Evolutionary conservation across 129 eudicot genomes (phyloP).

Genomic region (Arctium lappa): DNA sequence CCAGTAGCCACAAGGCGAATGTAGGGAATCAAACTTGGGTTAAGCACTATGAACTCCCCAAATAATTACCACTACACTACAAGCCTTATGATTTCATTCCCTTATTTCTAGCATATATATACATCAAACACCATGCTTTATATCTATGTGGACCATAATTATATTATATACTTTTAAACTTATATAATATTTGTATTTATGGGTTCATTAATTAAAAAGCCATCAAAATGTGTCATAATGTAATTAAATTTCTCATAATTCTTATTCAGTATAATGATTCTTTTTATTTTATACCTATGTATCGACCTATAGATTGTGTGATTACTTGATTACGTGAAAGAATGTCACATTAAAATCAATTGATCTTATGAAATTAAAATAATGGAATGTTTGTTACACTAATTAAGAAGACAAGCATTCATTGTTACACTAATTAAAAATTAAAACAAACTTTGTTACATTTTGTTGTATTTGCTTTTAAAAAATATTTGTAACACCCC

Average conservation of each 20-base stretch:
- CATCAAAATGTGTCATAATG: not conserved
- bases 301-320: not conserved
- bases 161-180: not conserved
- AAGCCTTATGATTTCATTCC: slow-evolving; percentile 11
- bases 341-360: not conserved
- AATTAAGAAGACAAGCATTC: too few species aligned
- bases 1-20: too few species aligned
- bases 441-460: too few species aligned
- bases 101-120: not conserved
- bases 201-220: not conserved
- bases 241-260: too few species aligned
- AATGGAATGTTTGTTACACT: not conserved
- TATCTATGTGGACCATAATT: not conserved
- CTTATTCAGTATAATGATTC: not conserved
- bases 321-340: not conserved
- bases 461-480: too few species aligned
- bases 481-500: too few species aligned
- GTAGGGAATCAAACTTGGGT: too few species aligned
- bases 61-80: too few species aligned
- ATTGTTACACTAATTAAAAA: not conserved
- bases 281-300: too few species aligned
- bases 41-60: too few species aligned
- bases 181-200: not conserved
- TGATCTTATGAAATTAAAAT: too few species aligned
- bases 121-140: not conserved